Percentiles rank a stretch among this genome's conserved stretches.
Conservation (phyloP, 1,284 basidiomycete genomes). For the Neonothopanus nambi region DNA sequence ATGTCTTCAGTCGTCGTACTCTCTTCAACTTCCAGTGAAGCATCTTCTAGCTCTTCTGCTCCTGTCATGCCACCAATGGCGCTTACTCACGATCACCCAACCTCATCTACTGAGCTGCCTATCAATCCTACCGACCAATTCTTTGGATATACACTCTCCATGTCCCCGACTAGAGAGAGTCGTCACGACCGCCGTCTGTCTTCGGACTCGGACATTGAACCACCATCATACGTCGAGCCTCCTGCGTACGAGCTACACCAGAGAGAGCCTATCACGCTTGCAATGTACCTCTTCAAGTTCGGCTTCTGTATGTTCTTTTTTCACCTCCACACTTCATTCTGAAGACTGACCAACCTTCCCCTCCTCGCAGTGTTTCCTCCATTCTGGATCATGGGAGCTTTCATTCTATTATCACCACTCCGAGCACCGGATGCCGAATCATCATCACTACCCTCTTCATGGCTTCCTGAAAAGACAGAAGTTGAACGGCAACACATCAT, state of each 20-base stretch:
- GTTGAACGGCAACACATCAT: constrained; percentile 43
- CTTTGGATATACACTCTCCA: constrained; percentile 20
- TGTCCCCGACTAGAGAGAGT: constrained; percentile 8
- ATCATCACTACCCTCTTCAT: constrained; percentile 25
- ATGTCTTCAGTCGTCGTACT: no score
- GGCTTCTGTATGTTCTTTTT: constrained; percentile 36
- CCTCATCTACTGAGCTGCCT: not conserved
- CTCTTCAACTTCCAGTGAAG: no score
- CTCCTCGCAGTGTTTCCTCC: constrained; percentile 36
- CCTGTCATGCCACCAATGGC: not conserved
- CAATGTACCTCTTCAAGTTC: constrained; percentile 45
- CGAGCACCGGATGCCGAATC: constrained; percentile 19
- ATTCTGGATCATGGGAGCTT: constrained; percentile 36
- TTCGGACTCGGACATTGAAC: constrained; percentile 8
- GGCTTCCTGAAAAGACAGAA: constrained; percentile 48
- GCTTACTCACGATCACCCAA: not conserved
- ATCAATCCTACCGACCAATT: constrained; percentile 18
- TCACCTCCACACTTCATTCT: not conserved
- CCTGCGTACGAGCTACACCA: constrained; percentile 22
- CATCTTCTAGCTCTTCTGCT: not conserved
- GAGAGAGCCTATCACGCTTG: constrained; percentile 39
- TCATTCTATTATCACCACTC: constrained; percentile 31
- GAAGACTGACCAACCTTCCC: constrained; percentile 30
- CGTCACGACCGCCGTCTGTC: constrained; percentile 22
- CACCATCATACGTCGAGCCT: constrained; percentile 15